Evolutionary conservation across 805 yeast species (phyloP), one percentile per base, ranked within the genome.

Genomic region (Kodamaea fukazawae): DNA sequence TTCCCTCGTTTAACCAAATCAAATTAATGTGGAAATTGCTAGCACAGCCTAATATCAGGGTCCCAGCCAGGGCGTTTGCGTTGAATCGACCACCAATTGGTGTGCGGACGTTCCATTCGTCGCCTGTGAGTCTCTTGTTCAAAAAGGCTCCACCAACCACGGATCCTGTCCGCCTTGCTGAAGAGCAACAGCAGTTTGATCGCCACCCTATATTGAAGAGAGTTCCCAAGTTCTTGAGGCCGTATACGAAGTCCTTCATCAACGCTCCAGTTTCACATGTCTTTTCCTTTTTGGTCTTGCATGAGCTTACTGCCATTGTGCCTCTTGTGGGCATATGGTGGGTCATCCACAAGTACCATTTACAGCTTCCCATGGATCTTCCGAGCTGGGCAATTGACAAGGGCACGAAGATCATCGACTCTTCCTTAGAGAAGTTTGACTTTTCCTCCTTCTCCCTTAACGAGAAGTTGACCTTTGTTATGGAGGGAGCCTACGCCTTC

Each of bases 401-500:
- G 40, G 86, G 89, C 6, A 69, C 74, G 7, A 71, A 68, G 28
- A 73, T 76, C 33, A 78, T 83, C 26, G 83, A 80, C 44, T 68
- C 65, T 36, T 58, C 79, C 17, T 68, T 78, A 48, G 67, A 70
- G 39, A 53, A 56, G 25, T 63, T 57, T 44, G 63, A 60, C 40
- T 61, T 60, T 33, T 45, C 48, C 29, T 44, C 59, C 32, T 57
- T 61, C 49, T 60, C 71, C 30, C 50, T 80, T 11, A 70, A 67
- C 30, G 79, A 78, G 26, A 78, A 79, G 46, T 67, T 82, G 34
- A 65, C 67, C 36, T 55, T 82, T 18, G 62, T 86, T 4, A 56
- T 80, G 48, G 86, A 84, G 47, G 95, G 95, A 7, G 89, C 90
- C 0, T 71, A 83, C 17, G 80, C 95, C 0, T 86, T 80, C 50